Base-by-base conservation (phyloP, 1,284 basidiomycete species). In the Papiliotrema laurentii region DNA sequence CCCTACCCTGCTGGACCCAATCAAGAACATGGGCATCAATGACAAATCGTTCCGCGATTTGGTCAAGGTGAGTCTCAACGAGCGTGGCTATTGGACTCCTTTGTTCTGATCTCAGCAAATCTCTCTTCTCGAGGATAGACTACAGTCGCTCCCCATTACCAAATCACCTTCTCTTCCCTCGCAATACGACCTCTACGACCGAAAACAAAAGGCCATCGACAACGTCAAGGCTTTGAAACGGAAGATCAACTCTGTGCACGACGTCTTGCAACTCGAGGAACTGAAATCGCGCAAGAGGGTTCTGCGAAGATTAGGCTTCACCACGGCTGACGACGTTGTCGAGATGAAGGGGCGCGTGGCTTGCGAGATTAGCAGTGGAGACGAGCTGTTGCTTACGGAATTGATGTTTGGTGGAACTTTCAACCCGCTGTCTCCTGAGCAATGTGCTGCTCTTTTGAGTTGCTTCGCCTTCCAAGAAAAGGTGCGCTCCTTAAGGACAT, bases 391-490 rank as follows among this genome's bases (percentile, higher is more conserved):
- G 26, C 78, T 99, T 53, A 98, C 96, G 0, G 96, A 99, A 73
- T 81, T 99, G 69, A 87, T 98, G 58, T 98, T 99, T 78, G 92
- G 96, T 59, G 94, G 94, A 47, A 86, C 85, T 3, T 98, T 99
- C 79, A 97, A 97, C 66, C 73, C 87, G 2, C 74, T 98, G 34
- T 77, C 81, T 0, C 93, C 96, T 0, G 91, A 97, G 66, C 90
- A 97, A 56, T 91, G 87, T 65, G 94, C 94, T 0, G 89, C 90
- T 1, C 71, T 99, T 16, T 76, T 97, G 24, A 91, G 88, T 60
- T 97, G 94, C 68, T 99, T 98, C 67, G 94, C 98, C 16, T 98
- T 98, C 72, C 81, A 85, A 16, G 96, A 99, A 71, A 97, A 97
- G 82, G 90, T 87, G 47, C n/a, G 79, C 63, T 18, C 19, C 11